phyloP scores from a whole-genome alignment of 2,329 filamentous ascomycete species.

The Scedosporium minutisporum region DNA sequence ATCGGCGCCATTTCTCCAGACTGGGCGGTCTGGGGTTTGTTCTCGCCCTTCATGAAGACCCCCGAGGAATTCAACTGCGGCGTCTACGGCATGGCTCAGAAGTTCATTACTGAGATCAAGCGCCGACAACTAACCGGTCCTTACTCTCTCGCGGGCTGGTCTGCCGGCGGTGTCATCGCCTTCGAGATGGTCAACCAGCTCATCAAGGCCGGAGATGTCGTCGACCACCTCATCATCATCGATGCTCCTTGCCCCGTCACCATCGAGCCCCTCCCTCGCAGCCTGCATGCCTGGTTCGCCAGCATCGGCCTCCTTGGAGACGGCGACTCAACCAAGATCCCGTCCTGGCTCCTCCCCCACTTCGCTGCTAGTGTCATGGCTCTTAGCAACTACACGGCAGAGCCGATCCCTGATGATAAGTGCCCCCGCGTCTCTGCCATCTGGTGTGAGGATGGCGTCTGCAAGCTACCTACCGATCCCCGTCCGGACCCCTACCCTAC shows the following conservation, averaged over 20 bases:
- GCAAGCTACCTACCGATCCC: slow-evolving; percentile 55
- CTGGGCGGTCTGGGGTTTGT: slow-evolving; percentile 42
- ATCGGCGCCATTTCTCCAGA: slow-evolving; percentile 26
- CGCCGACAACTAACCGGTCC: slow-evolving; percentile 59
- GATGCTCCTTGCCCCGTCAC: slow-evolving; percentile 58
- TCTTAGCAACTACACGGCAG: slow-evolving; percentile 59
- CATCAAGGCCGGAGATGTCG: slow-evolving; percentile 43
- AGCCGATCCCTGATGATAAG: slow-evolving; percentile 47
- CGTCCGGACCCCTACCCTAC: slow-evolving; percentile 51
- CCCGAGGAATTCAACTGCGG: slow-evolving; percentile 47
- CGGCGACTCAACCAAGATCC: slow-evolving; percentile 46
- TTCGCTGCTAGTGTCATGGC: slow-evolving; percentile 60
- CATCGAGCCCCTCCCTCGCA: slow-evolving; percentile 54
- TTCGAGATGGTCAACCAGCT: slow-evolving; percentile 57
- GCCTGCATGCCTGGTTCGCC: slow-evolving; percentile 63
- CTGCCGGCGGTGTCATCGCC: slow-evolving; percentile 64
- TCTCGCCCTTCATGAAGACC: slow-evolving; percentile 55
- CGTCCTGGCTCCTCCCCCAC: slow-evolving; percentile 65
- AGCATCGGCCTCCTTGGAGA: slow-evolving; percentile 62
- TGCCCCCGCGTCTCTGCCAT: slow-evolving; percentile 55
- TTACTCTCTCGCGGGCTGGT: slow-evolving; percentile 64
- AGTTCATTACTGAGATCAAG: slow-evolving; percentile 54
- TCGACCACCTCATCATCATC: slow-evolving; percentile 53
- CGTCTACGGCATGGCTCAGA: slow-evolving; percentile 43
- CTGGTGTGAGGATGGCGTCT: slow-evolving; percentile 67